These are phyloP conservation scores for Ilex paraguariensis DNA, from an alignment of 305 asterid genomes.

Conservation along the genomic window DNA sequence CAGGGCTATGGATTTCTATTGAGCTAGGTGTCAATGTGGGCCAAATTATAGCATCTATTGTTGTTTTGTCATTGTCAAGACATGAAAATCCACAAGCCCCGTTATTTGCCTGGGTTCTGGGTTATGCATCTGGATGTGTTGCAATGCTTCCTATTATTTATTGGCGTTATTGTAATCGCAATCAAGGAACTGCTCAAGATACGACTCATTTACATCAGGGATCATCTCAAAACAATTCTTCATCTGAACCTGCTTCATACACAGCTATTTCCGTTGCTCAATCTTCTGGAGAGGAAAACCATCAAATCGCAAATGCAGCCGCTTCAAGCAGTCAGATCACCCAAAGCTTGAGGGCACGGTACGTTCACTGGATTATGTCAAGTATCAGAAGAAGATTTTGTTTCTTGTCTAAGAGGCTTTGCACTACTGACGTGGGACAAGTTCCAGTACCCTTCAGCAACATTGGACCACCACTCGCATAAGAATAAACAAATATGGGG, in stretches of 20 bases:
- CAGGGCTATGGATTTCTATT: neutral
- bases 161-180: neutral
- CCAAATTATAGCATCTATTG: neutral
- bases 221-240: neutral
- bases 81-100: slow-evolving; percentile 1
- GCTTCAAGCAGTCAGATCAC: neutral
- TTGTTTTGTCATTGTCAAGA: neutral
- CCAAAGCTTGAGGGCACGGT: too few species aligned
- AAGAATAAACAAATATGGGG: too few species aligned
- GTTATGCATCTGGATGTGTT: neutral
- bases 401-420: too few species aligned
- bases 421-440: too few species aligned
- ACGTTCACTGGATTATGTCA: too few species aligned
- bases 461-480: too few species aligned
- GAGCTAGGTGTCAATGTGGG: neutral
- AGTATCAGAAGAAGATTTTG: too few species aligned
- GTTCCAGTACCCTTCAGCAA: too few species aligned
- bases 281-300: neutral
- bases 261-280: neutral
- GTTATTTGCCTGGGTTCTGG: neutral
- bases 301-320: neutral
- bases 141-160: neutral
- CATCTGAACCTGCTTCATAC: neutral
- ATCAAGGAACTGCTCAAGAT: neutral
- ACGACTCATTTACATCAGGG: neutral